Conservation (phyloP, 179 eudicot species). For the Gypsophila paniculata region DNA sequence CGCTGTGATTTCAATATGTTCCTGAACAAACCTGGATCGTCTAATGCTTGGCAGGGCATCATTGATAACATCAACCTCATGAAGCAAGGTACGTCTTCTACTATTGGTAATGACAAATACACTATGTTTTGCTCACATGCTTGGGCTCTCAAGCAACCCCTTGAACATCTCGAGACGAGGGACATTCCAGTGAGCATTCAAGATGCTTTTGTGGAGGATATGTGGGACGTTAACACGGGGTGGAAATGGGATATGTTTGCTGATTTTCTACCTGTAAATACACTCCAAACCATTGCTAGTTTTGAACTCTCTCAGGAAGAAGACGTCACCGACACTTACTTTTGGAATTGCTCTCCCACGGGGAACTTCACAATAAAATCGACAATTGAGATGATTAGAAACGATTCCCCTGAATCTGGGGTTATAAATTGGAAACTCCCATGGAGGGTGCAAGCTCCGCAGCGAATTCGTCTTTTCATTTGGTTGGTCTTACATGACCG, state of each 20-base stretch:
- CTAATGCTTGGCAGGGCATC: not conserved
- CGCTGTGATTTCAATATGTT: not conserved
- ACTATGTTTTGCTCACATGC: too few relatives aligned
- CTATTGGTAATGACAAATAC: too few relatives aligned
- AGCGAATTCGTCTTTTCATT: not conserved
- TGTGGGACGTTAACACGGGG: too few relatives aligned
- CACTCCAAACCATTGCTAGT: not conserved
- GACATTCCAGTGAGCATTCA: too few relatives aligned
- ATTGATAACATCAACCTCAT: not conserved
- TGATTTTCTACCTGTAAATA: not conserved
- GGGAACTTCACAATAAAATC: not conserved
- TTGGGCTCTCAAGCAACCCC: too few relatives aligned
- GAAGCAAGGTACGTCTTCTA: too few relatives aligned
- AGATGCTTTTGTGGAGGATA: too few relatives aligned
- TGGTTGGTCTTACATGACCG: not conserved
- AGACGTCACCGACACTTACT: not conserved
- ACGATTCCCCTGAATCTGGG: too few relatives aligned
- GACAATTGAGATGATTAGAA: too few relatives aligned
- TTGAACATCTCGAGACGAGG: too few relatives aligned
- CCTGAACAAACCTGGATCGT: not conserved
- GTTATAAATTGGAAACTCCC: not conserved
- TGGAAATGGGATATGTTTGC: not conserved
- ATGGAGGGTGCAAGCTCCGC: not conserved
- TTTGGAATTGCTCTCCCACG: not conserved
- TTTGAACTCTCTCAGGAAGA: not conserved